Conservation (phyloP, 345 rosid species). For the Acer negundo region DNA sequence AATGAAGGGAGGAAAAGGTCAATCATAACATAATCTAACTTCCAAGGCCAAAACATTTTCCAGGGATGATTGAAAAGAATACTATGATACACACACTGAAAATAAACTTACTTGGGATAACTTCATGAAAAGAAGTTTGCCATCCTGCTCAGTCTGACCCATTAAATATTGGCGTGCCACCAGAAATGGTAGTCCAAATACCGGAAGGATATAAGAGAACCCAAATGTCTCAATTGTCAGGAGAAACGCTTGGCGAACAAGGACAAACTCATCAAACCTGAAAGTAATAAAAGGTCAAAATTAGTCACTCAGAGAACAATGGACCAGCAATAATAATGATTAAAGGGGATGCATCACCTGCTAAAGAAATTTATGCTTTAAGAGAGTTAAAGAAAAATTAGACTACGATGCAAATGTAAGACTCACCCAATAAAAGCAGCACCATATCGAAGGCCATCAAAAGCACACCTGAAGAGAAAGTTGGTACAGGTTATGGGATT, state of each 20-base stretch:
- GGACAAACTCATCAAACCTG: constrained; percentile 94
- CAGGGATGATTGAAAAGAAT: neutral
- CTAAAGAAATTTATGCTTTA: neutral
- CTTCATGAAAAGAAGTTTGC: constrained; percentile 23
- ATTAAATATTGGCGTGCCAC: constrained; percentile 25
- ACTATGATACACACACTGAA: constrained; percentile 1
- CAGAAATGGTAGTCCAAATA: constrained; percentile 80
- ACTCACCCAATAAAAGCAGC: constrained; percentile 97
- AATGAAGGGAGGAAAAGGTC: neutral
- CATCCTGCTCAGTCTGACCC: constrained; percentile 29
- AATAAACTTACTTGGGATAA: constrained; percentile 55
- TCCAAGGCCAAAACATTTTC: too few species aligned
- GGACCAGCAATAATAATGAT: neutral
- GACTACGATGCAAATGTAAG: constrained; percentile 1
- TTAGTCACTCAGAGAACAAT: neutral
- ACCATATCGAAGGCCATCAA: constrained; percentile 93
- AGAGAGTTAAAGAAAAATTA: neutral
- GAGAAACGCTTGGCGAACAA: constrained; percentile 87
- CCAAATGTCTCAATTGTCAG: constrained; percentile 88
- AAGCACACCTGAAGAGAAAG: constrained; percentile 73
- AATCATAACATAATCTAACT: constrained; percentile 5
- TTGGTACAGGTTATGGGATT: constrained; percentile 5
- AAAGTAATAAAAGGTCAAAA: constrained; percentile 22
- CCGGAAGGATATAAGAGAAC: constrained; percentile 75
- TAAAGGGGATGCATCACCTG: neutral